Evolutionary conservation across 179 eudicot genomes (phyloP), one percentile per base, ranked within the genome.

Genomic region (Silene coronaria): DNA sequence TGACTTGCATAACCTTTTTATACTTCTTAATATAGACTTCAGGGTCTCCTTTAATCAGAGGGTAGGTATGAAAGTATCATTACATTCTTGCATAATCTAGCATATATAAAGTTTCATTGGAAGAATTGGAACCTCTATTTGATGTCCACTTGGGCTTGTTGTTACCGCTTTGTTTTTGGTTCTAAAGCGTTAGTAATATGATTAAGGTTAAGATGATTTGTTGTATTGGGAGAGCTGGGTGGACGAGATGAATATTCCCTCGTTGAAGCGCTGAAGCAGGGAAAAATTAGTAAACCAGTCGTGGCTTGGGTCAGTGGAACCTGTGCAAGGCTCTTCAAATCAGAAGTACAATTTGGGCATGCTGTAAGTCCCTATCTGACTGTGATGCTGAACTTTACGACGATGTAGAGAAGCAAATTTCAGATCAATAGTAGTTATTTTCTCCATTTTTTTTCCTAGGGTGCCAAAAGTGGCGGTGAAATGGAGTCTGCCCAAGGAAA

Each of bases 291-390:
- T 61, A 96, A 96, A 71, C 99, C 97, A 30, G 96, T 96, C 60
- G 97, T 91, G 81, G 99, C 97, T 72, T 96, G 97, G 99, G 99
- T 96, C 85, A 95, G 99, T 83, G 99, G 99, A 80, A 95, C 99
- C 68, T 95, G 99, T 85, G 99, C 97, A 36, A 88, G 87, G 78
- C 99, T 95, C 81, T 95, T 95, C 77, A 93, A 96, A 81, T 96
- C 99, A 69, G 99, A 96, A 91, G 99, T 96, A 74, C 99, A 93
- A 81, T 93, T 96, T 81, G 99, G 99, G 45, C 99, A 96, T 75
- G 97, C 99, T 75, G 99, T 96, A 73, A 88, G 97, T 78, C 70
- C 59, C 67, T 76, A 46, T 48, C 30, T 28, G 61, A 57, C 7
- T 17, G 62, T 30, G 8, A 71, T 57, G 21, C 61, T 34, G 46